Evolutionary conservation across 2,329 filamentous ascomycete genomes (phyloP), one percentile per base, ranked within the genome.

Genomic region (Microsporum audouinii): DNA sequence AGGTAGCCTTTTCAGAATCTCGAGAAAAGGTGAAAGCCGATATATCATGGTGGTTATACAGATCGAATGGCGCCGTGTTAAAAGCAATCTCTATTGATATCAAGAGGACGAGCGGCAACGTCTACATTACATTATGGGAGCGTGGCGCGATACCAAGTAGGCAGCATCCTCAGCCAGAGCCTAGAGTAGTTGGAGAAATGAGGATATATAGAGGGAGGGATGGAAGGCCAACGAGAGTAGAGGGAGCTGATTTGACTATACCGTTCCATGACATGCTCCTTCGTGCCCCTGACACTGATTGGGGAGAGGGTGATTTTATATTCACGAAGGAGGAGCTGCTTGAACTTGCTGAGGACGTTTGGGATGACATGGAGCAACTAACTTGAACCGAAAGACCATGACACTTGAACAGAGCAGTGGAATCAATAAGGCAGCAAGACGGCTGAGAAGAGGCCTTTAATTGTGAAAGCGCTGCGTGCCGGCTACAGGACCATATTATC

Each of bases 71-170:
- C 1, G 36, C 55, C 5, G 47, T 63, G 10, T 5, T 47, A 14
- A 47, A 14, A n/a, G 58, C 27, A 4, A 60, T 63, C 49, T 43
- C 58, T 6, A 58, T 63, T 49, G 61, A 63, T 41, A 63, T 60
- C 31, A 63, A 62, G 45, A 7, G 45, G 27, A 5, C 3, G 8
- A 57, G 27, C 17, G 49, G 53, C 4, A 60, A 57, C n/a, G 56
- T 62, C 33, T 61, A 60, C 29, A 49, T 60, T 5, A 57, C 34
- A 27, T 5, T 36, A 14, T 60, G 62, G 62, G 39, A 61, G 57
- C 47, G 60, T 23, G 34, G 45, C 6, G 31, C 39, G 1, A 31
- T 38, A 6, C 23, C 31, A 33, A 31, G 2, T 23, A 45, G 8
- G 14, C 45, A 60, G 27, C 43, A 63, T 53, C 61, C 61, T 5